Base-by-base conservation (phyloP, 2,329 filamentous ascomycete genomes). In the Penicillium sp. region DNA sequence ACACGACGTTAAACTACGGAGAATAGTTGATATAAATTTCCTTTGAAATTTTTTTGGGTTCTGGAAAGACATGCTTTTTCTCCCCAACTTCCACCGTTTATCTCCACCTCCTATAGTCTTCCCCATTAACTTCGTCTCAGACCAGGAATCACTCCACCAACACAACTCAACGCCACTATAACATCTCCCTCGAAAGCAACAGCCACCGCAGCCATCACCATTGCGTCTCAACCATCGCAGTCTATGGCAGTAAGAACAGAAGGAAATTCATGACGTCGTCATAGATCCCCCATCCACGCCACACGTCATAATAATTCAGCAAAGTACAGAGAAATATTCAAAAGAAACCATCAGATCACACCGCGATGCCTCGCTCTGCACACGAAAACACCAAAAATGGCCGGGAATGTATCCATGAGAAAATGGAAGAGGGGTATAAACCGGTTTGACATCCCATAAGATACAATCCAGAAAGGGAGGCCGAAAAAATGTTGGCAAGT, bases 191-290 rank as follows among this genome's bases (percentile, higher is more conserved):
- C 24, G 4, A 35, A 13, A 48, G n/a, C 36, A 27, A 30, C 25
- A 28, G n/a, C 16, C 24, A 25, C 22, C 44, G 24, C 22, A 14
- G 14, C 38, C 31, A 33, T 38, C 22, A 24, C 35, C 42, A 38
- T 16, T 36, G 38, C 24, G 25, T 41, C 40, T 50, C 48, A 33
- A 48, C 51, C 28, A 46, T 54, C 46, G 28, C 49, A 50, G 20
- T 61, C 52, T 56, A 58, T 54, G 44, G 39, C 42, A 48, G 50
- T 41, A 47, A 53, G 36, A 38, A 53, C 39, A 56, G 33, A 55
- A 61, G 58, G 53, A 58, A 62, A 60, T 61, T 62, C 60, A 57
- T 60, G 56, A 55, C 55, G 48, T 60, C 58, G 53, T 62, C 57
- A 58, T 46, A 54, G 39, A 58, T 51, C 46, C 46, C 33, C 50